Conservation (phyloP, 2,329 filamentous ascomycete species). For the Pseudocercospora cruenta region DNA sequence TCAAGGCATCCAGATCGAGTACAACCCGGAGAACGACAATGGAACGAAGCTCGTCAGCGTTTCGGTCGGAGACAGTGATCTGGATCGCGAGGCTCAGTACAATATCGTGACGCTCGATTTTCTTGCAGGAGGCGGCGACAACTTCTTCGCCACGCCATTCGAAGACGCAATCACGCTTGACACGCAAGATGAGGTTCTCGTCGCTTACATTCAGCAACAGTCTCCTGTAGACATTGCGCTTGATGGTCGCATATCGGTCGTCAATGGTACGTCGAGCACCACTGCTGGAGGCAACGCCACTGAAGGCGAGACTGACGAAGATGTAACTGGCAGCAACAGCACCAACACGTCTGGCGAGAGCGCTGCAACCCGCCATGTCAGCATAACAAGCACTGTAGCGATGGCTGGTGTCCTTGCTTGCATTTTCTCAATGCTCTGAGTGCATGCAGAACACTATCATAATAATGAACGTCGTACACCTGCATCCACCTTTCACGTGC, state of each 20-base stretch:
- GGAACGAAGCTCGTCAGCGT: constrained; percentile 59
- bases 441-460: not conserved
- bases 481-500: not conserved
- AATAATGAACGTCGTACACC: not conserved
- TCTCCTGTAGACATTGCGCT: constrained; percentile 57
- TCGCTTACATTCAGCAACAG: constrained; percentile 53
- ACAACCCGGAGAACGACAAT: constrained; percentile 56
- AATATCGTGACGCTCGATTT: constrained; percentile 66
- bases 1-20: constrained; percentile 59
- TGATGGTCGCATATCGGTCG: constrained; percentile 51
- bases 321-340: not conserved
- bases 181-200: constrained; percentile 59
- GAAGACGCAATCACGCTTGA: constrained; percentile 55
- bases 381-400: not conserved
- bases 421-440: not conserved
- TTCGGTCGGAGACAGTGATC: constrained; percentile 52
- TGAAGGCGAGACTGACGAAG: constrained; percentile 1
- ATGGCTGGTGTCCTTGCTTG: not conserved
- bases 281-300: constrained; percentile 12
- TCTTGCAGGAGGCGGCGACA: constrained; percentile 65
- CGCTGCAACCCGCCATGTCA: not conserved
- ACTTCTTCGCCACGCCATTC: constrained; percentile 47
- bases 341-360: not conserved
- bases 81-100: constrained; percentile 57
- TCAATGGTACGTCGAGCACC: constrained; percentile 25